These are phyloP conservation scores for Sextonia rubra DNA, from an alignment of 164 flowering plant species.

Conservation along the genomic window DNA sequence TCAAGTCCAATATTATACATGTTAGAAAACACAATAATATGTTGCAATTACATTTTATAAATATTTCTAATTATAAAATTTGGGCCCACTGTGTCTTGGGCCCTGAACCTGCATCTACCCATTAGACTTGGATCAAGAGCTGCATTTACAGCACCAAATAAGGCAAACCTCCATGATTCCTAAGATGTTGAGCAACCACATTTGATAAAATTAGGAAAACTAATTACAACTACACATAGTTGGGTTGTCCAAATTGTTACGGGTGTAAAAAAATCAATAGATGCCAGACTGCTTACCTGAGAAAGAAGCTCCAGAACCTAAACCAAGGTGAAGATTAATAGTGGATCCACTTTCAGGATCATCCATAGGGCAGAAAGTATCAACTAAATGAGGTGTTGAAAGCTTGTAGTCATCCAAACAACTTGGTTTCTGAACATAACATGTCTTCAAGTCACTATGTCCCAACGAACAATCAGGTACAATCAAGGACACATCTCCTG, in stretches of 20 bases:
- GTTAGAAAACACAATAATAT: too few relatives aligned
- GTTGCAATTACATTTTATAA: too few relatives aligned
- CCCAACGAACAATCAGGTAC: slow-evolving; percentile 21
- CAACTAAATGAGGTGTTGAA: slow-evolving; percentile 13
- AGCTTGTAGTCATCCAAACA: slow-evolving; percentile 13
- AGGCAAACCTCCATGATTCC: too few relatives aligned
- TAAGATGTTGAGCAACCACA: too few relatives aligned
- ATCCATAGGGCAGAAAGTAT: slow-evolving; percentile 8
- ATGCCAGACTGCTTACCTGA: slow-evolving; percentile 27
- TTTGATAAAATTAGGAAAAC: too few relatives aligned
- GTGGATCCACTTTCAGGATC: slow-evolving; percentile 26
- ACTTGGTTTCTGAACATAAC: slow-evolving; percentile 15
- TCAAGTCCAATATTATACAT: too few relatives aligned
- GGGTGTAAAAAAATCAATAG: background rate
- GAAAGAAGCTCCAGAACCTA: slow-evolving; percentile 29
- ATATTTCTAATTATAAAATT: too few relatives aligned
- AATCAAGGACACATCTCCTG: slow-evolving; percentile 22
- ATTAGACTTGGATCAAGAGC: too few relatives aligned
- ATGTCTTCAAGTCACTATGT: slow-evolving; percentile 19
- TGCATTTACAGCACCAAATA: too few relatives aligned
- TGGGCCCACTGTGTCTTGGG: too few relatives aligned
- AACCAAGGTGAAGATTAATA: slow-evolving; percentile 38
- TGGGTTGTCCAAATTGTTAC: background rate
- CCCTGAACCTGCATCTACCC: too few relatives aligned
- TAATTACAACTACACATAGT: background rate